These are phyloP conservation scores for Coemansia sp. DNA, from an alignment of 192 early-diverging fungal genomes.

Conservation along the genomic window DNA sequence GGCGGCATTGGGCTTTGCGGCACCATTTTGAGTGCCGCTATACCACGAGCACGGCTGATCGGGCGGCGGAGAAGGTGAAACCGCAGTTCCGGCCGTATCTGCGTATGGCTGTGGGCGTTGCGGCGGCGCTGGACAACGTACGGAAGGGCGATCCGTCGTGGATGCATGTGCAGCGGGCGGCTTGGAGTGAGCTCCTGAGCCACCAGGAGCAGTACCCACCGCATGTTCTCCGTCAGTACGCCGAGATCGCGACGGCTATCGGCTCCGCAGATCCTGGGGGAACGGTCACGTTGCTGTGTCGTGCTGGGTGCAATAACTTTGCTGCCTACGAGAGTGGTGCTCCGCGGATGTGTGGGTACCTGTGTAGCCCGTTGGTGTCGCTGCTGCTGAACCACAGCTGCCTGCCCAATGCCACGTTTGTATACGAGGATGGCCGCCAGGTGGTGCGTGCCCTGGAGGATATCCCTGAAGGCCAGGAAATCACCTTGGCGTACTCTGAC, in stretches of 20 bases:
- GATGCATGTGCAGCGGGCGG: slow-evolving; percentile 22
- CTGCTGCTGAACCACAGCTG: slow-evolving; percentile 47
- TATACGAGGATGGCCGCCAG: slow-evolving; percentile 10
- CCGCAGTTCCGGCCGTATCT: slow-evolving; percentile 16
- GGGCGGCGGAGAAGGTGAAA: slow-evolving; percentile 11
- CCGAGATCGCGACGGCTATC: slow-evolving; percentile 19
- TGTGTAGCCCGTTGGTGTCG: slow-evolving; percentile 37
- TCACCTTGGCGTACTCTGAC: slow-evolving; percentile 32
- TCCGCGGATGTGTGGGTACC: slow-evolving; percentile 6
- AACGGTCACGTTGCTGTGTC: slow-evolving; percentile 4
- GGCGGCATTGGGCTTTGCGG: slow-evolving; percentile 19
- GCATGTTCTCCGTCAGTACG: slow-evolving; percentile 28
- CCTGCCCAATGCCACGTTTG: slow-evolving; percentile 20
- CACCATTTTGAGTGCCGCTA: slow-evolving; percentile 28
- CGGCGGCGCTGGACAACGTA: not conserved
- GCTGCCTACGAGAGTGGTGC: slow-evolving; percentile 8
- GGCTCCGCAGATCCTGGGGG: too few relatives aligned
- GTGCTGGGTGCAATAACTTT: slow-evolving; percentile 41
- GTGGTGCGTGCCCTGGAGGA: slow-evolving; percentile 20
- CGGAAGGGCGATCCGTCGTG: slow-evolving; percentile 2
- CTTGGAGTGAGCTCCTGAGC: slow-evolving; percentile 22
- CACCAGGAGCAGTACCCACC: slow-evolving; percentile 25
- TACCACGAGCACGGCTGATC: not conserved
- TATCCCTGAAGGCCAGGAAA: slow-evolving; percentile 20
- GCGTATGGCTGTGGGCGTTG: slow-evolving; percentile 28